Percentiles rank a stretch among this genome's conserved stretches.
phyloP scores from a whole-genome alignment of 2,329 filamentous ascomycete species.

The Nemania sp. region DNA sequence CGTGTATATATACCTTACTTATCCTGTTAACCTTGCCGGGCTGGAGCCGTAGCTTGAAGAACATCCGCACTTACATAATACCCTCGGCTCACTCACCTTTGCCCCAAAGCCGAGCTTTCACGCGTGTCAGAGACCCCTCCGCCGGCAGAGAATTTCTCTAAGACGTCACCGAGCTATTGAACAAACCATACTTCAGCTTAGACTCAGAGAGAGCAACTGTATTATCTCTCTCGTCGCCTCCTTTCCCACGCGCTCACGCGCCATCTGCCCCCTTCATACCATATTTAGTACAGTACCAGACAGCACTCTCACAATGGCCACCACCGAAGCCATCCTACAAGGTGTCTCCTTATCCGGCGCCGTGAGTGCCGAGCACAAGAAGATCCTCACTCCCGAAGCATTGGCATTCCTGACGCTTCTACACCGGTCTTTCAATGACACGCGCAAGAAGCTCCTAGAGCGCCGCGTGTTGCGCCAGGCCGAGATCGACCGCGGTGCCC shows the following conservation, averaged over 20 bases:
- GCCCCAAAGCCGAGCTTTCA: slow-evolving; percentile 18
- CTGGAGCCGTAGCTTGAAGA: background rate
- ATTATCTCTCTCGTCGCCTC: background rate
- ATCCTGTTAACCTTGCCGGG: background rate
- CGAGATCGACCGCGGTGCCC: slow-evolving; percentile 85
- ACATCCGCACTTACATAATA: slow-evolving; percentile 20
- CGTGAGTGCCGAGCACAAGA: slow-evolving; percentile 77
- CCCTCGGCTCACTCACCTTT: slow-evolving; percentile 27
- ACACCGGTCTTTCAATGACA: slow-evolving; percentile 91
- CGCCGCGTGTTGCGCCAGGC: slow-evolving; percentile 84
- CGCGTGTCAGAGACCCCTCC: slow-evolving; percentile 16
- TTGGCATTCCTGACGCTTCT: slow-evolving; percentile 91
- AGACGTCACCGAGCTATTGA: slow-evolving; percentile 1
- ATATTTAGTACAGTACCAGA: background rate
- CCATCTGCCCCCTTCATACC: background rate
- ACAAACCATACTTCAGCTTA: background rate
- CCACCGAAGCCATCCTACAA: slow-evolving; percentile 77
- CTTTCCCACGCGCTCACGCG: slow-evolving; percentile 1
- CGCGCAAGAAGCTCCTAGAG: slow-evolving; percentile 86
- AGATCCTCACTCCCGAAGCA: slow-evolving; percentile 90
- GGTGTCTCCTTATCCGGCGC: slow-evolving; percentile 85
- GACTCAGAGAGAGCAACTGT: background rate
- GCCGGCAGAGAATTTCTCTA: background rate
- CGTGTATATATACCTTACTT: too few species aligned
- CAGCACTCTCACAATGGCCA: slow-evolving; percentile 60